Evolutionary conservation across 2,329 filamentous ascomycete species (phyloP), one percentile per base, ranked within the genome.

Genomic region (Graphilbum ipis-grandicollis): DNA sequence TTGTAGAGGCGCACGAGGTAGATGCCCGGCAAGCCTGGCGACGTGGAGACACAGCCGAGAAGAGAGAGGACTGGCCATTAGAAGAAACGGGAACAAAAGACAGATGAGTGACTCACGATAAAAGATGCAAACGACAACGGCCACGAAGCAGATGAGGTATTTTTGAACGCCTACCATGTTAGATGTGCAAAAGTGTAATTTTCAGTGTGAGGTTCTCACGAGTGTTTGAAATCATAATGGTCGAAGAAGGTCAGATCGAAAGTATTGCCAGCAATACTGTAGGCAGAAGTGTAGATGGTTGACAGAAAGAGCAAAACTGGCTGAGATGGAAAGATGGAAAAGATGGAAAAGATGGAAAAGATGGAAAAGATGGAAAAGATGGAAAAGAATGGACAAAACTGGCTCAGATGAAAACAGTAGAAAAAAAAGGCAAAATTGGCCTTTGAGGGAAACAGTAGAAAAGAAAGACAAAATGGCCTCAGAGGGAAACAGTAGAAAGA

Each of bases 31-130:
- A 47, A 25, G 22, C 45, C 44, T 23, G 45, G 45, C 5, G 45
- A 47, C 12, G 39, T 44, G n/a, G 44, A 46, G 22, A 37, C 41
- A 39, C 46, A 46, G 36, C 46, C 44, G 38, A 43, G 35, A 10
- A 47, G 41, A 3, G 40, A 31, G 33, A 47, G 43, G 19, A 46
- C 43, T 44, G 23, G 13, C 5, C 3, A 19, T 38, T n/a, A 38
- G 33, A 13, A 25, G 21, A 10, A 5, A 10, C 21, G 10, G 21
- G 21, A 5, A 10, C 21, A 23, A 5, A 23, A 10, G 6, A 23
- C 21, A 23, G 6, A 23, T 10, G 21, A 23, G 21, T 6, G 21
- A 23, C 21, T 23, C 21, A 40, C 39, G 30, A 23, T 40, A 40
- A 32, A 40, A 26, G 15, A 40, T 18, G 35, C 26, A 13, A n/a